A percentile compares a stretch with the other conserved stretches of the same genome.
Evolutionary conservation across 2,329 filamentous ascomycete species (phyloP).

Genomic region (Scedosporium dehoogii): DNA sequence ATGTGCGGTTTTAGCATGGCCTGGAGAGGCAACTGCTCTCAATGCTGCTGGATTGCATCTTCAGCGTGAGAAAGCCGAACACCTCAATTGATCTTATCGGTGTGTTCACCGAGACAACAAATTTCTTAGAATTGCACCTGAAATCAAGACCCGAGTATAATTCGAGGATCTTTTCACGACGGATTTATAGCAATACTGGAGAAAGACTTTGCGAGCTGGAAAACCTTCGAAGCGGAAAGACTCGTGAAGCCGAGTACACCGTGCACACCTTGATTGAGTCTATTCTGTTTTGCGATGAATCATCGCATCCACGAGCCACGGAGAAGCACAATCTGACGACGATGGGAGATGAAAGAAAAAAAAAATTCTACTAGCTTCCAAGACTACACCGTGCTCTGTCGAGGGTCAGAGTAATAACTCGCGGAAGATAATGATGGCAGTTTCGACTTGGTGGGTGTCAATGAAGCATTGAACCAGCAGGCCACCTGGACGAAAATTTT

Average conservation of each 20-base stretch:
- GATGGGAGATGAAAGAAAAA: too few relatives aligned
- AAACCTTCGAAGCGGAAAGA: not conserved
- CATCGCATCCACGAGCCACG: too few relatives aligned
- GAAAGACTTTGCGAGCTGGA: not conserved
- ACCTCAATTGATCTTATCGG: too few relatives aligned
- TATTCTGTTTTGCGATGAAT: not conserved
- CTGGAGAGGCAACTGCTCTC: too few relatives aligned
- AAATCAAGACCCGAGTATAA: not conserved
- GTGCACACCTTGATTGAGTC: not conserved
- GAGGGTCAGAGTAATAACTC: not conserved
- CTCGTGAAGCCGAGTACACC: not conserved
- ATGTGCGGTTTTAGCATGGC: too few relatives aligned
- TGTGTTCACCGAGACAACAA: not conserved
- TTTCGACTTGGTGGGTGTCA: not conserved
- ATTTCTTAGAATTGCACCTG: not conserved
- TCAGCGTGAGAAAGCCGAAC: too few relatives aligned
- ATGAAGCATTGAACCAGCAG: not conserved
- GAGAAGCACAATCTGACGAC: too few relatives aligned
- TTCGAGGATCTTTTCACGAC: not conserved
- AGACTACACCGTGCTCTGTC: too few relatives aligned
- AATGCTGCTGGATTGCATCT: too few relatives aligned
- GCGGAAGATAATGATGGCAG: not conserved
- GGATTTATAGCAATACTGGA: not conserved
- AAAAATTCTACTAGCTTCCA: too few relatives aligned
- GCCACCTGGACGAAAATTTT: slow-evolving; percentile 2